A percentile compares a stretch with the other conserved stretches of the same genome.
These are phyloP conservation scores for Lachnellula cervina DNA, from an alignment of 2,329 filamentous ascomycete genomes.

Conservation along the genomic window DNA sequence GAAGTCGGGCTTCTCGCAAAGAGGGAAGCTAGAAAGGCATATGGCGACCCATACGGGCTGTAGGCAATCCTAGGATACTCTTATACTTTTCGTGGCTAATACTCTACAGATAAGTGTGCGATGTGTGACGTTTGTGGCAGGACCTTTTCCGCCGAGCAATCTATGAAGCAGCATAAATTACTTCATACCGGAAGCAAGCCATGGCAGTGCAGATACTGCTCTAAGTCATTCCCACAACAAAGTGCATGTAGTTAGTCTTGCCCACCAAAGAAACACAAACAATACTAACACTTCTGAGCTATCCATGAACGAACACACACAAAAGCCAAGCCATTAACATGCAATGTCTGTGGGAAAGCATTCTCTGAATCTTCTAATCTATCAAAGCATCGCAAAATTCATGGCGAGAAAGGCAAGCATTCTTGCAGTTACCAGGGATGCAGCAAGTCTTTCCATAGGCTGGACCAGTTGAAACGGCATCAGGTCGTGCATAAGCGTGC, in stretches of 20 bases:
- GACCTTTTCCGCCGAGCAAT: slow-evolving; percentile 61
- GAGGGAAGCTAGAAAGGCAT: slow-evolving; percentile 60
- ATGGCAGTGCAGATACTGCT: slow-evolving; percentile 51
- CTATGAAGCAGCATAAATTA: slow-evolving; percentile 61
- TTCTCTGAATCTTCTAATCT: slow-evolving; percentile 64
- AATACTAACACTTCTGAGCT: slow-evolving; percentile 36
- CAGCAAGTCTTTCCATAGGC: slow-evolving; percentile 52
- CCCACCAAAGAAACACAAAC: slow-evolving; percentile 22
- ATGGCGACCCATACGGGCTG: slow-evolving; percentile 62
- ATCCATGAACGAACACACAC: slow-evolving; percentile 65
- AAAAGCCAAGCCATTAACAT: slow-evolving; percentile 57
- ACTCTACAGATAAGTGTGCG: slow-evolving; percentile 52
- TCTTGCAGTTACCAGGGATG: slow-evolving; percentile 46
- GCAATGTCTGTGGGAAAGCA: slow-evolving; percentile 51
- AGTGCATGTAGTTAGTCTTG: slow-evolving; percentile 54
- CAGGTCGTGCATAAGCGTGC: slow-evolving; percentile 31
- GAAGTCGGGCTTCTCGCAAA: slow-evolving; percentile 50
- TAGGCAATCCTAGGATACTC: slow-evolving; percentile 34
- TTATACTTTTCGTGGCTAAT: slow-evolving; percentile 28
- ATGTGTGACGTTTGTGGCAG: slow-evolving; percentile 51
- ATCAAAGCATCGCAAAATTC: slow-evolving; percentile 60
- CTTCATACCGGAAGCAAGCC: slow-evolving; percentile 64
- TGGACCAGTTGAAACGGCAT: slow-evolving; percentile 58
- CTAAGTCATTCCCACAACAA: slow-evolving; percentile 60
- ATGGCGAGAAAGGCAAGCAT: slow-evolving; percentile 48